Base-by-base conservation (phyloP, 2,329 filamentous ascomycete genomes). In the Fonsecaea nubica region DNA sequence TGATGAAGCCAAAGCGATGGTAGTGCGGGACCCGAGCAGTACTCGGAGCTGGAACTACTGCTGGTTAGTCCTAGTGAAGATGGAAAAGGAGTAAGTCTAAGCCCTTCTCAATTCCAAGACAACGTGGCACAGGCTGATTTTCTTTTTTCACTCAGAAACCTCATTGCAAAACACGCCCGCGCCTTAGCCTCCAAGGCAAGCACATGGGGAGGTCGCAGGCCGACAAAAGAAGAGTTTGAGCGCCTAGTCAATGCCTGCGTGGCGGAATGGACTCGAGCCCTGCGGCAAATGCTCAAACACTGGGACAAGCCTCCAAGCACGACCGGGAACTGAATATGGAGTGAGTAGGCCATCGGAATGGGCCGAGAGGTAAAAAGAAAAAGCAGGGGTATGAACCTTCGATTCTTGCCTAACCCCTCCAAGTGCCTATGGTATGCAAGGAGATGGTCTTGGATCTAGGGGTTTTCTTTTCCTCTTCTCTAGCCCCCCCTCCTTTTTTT, bases 31-130 rank as follows among this genome's bases (percentile, higher is more conserved):
- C 69, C 88, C 89, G 0, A 80, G 83, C 18, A 90, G 87, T 69
- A 88, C 87, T 72, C 84, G 87, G 30, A 92, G 89, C 75, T 92
- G 90, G 90, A 93, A 92, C 74, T 82, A 90, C 72, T 90, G 89
- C 50, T 92, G 90, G 90, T 79, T 92, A 54, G 87, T 90, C 36
- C 79, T 92, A 9, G 80, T 79, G 50, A 91, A 91, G 76, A 87
- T 92, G 58, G 81, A 83, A 25, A 85, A 87, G 63, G 87, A 89
- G 88, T 89, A 79, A 77, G 86, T 81, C 38, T 55, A 18, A 33
- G 58, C 18, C 60, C 8, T 53, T 56, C 25, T 18, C 21, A 30
- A 48, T 62, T 36, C 36, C 33, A 21, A 21, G 45, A 7, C 15
- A 15, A 21, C 7, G 54, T 21, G 45, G 48, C 15, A 32, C 21